These are phyloP conservation scores for Diospyros kaki DNA, from an alignment of 148 eudicot genomes.

Conservation along the genomic window DNA sequence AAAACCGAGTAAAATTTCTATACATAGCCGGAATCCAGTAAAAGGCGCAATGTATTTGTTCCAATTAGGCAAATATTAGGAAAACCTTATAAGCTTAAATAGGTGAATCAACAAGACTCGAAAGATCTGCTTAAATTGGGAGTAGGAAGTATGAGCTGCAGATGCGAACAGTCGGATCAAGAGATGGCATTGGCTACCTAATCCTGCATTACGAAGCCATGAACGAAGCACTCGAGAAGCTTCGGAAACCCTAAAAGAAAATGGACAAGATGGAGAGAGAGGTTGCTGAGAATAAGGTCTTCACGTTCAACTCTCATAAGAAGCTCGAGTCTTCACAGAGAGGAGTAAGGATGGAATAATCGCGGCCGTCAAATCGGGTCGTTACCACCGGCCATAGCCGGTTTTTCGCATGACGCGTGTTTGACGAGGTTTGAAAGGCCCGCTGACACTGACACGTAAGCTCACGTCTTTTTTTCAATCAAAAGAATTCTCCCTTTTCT, in stretches of 20 bases:
- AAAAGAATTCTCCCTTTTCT: too few species aligned
- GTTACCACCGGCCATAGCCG: neutral
- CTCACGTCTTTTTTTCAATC: too few species aligned
- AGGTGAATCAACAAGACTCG: too few species aligned
- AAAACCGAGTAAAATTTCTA: neutral
- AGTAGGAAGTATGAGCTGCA: neutral
- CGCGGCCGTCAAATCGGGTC: neutral
- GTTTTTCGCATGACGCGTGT: neutral
- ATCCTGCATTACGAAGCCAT: neutral
- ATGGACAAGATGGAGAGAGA: neutral
- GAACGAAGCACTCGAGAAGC: neutral
- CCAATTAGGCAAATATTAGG: too few species aligned
- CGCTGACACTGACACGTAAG: too few species aligned
- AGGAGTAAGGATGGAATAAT: neutral
- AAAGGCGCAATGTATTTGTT: too few species aligned
- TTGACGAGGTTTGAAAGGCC: too few species aligned
- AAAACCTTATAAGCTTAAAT: too few species aligned
- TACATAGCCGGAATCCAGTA: too few species aligned
- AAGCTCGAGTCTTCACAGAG: neutral
- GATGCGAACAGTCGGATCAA: neutral
- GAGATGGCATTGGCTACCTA: neutral
- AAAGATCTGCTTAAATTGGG: neutral
- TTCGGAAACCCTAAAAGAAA: constrained; percentile 1
- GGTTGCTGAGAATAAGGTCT: neutral
- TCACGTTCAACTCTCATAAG: neutral